A percentile compares a stretch with the other conserved stretches of the same genome.
phyloP scores from a whole-genome alignment of 768 basidiomycete genomes.

The Nevesoporus exiguus region DNA sequence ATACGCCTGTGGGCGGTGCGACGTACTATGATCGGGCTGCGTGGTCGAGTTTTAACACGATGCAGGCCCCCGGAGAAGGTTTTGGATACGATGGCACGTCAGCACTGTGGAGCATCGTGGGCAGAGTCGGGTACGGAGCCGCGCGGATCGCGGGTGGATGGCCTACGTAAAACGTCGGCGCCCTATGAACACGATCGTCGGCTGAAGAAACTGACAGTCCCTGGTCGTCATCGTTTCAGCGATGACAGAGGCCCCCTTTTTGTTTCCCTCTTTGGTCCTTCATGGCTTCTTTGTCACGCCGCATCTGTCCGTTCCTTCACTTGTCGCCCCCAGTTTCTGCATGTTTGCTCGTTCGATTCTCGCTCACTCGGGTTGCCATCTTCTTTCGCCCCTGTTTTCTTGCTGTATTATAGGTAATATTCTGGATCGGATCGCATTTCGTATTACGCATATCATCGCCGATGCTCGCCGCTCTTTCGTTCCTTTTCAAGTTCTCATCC shows the following conservation, averaged over 20 bases:
- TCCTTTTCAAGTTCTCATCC: conserved; percentile 6
- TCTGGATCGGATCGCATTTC: conserved; percentile 11
- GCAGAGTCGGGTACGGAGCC: conserved; percentile 70
- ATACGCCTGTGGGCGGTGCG: conserved; percentile 58
- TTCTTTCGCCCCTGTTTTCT: background rate
- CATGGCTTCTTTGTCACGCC: conserved; percentile 17
- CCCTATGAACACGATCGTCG: conserved; percentile 3
- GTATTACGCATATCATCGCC: conserved; percentile 2
- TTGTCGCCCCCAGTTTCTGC: background rate
- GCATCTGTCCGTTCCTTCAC: conserved; percentile 11
- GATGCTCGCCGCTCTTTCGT: too few species aligned
- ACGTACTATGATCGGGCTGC: conserved; percentile 75
- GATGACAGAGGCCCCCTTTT: background rate
- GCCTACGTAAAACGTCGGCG: conserved; percentile 52
- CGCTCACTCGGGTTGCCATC: background rate
- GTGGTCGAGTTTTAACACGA: conserved; percentile 75
- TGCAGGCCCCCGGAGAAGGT: conserved; percentile 69
- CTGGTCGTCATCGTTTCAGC: conserved; percentile 11
- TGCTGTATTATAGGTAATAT: conserved; percentile 9
- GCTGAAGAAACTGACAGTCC: background rate
- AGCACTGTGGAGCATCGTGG: conserved; percentile 67
- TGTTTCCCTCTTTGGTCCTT: conserved; percentile 2
- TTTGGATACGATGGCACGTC: conserved; percentile 57
- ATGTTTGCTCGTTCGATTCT: conserved; percentile 7
- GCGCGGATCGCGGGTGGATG: conserved; percentile 74